These are phyloP conservation scores for Cadophora malorum DNA, from an alignment of 2,329 filamentous ascomycete species.

Conservation along the genomic window DNA sequence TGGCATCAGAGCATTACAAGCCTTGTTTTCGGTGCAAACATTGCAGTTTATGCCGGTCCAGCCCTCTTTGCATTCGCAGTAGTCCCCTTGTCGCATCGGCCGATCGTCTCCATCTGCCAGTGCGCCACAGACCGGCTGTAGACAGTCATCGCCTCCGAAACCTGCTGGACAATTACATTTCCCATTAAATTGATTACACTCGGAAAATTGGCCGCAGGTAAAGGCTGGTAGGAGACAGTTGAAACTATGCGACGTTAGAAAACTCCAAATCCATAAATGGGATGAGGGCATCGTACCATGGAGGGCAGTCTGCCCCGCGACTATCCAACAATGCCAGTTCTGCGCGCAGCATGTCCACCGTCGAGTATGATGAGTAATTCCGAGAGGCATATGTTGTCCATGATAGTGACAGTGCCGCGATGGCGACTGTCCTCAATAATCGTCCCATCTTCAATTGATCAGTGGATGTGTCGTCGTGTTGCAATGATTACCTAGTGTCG, in stretches of 20 bases:
- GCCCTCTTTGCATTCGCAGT: constrained; percentile 87
- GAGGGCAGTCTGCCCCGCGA: constrained; percentile 78
- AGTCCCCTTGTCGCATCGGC: constrained; percentile 71
- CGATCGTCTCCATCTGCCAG: constrained; percentile 82
- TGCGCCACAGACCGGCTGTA: constrained; percentile 89
- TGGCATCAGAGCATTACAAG: constrained; percentile 85
- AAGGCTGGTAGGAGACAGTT: constrained; percentile 97
- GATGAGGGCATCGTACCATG: constrained; percentile 62
- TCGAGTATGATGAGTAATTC: constrained; percentile 62
- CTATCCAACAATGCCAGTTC: constrained; percentile 75
- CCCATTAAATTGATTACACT: constrained; percentile 88
- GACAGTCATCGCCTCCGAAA: constrained; percentile 93
- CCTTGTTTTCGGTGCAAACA: constrained; percentile 83
- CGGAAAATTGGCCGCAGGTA: constrained; percentile 86
- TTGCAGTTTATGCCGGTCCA: constrained; percentile 99
- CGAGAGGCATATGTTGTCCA: constrained; percentile 46
- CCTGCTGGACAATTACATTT: constrained; percentile 92
- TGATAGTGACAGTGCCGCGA: constrained; percentile 49
- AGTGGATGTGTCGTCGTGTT: constrained; percentile 18
- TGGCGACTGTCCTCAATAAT: constrained; percentile 35
- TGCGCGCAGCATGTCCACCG: constrained; percentile 65
- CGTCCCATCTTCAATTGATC: constrained; percentile 37
- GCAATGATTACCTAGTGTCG: constrained; percentile 25
- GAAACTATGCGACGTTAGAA: constrained; percentile 66
- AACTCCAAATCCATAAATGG: constrained; percentile 13